Evolutionary conservation across 1,139 yeast genomes (phyloP), one percentile per base, ranked within the genome.

Genomic region (Candida albicans): DNA sequence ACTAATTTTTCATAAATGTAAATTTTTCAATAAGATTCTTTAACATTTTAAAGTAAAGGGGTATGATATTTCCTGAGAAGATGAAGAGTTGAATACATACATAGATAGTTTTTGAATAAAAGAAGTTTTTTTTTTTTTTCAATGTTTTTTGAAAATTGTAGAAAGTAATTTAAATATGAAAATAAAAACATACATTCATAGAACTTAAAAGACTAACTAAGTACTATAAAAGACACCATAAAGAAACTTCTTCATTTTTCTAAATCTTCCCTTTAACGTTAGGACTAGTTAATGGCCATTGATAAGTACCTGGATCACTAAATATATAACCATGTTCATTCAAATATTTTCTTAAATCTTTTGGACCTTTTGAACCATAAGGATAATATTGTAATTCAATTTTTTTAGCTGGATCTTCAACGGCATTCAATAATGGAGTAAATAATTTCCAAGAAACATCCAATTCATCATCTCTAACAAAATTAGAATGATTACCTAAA

Each of bases 381-480:
- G 95, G 80, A 62, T 93, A 93, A 25, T 70, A 59, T 42, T 72
- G 79, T 32, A 50, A 45, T 42, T 89, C 88, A 9, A 59, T 55
- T 51, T 91, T 87, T 33, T 81, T 66, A 36, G 79, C 73, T 37
- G 22, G 22, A 18, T 84, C 75, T 68, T 93, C 98, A 52, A 93
- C 75, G 64, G 79, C 77, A 50, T 91, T 71, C 62, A 95, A 77
- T 53, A 95, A 73, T 14, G 99, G 99, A 13, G 98, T 91, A 73
- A 93, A 91, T 49, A 93, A 72, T 57, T 79, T 77, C 99, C 99
- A 93, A 48, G 95, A 84, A 48, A 85, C 82, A 48, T 91, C 97
- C 62, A 95, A 80, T 71, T 93, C 99, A 64, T 93, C 99, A 63
- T 91, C 98, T 71, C 99, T 86, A 32, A 93, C 99, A 64, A 95